Evolutionary conservation across 192 early-diverging fungal genomes (phyloP).

Genomic region (Chytriomyces sp.): DNA sequence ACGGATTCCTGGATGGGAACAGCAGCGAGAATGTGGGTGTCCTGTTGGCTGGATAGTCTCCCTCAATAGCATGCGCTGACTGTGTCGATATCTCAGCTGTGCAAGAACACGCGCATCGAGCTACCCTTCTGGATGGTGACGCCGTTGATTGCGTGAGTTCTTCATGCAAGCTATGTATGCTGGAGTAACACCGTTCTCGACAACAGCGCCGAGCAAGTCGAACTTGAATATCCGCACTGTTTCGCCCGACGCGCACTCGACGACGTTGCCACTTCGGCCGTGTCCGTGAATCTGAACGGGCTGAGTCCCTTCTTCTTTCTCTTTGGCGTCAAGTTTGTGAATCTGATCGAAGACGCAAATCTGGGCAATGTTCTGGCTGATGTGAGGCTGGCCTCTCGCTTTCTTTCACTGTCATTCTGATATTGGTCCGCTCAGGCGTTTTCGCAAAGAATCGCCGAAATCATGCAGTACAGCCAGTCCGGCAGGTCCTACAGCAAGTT

Average conservation of each 20-base stretch:
- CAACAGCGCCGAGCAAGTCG: conserved; percentile 41
- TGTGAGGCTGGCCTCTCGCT: background rate
- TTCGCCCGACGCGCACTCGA: conserved; percentile 45
- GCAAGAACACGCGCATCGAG: conserved; percentile 43
- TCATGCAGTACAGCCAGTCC: conserved; percentile 52
- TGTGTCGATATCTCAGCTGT: conserved; percentile 31
- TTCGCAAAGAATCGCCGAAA: conserved; percentile 37
- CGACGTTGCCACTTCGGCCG: conserved; percentile 48
- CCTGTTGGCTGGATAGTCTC: background rate
- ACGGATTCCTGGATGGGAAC: conserved; percentile 53
- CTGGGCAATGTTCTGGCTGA: conserved; percentile 32
- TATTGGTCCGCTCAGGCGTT: conserved; percentile 34
- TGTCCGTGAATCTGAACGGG: conserved; percentile 44
- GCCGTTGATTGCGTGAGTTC: conserved; percentile 41
- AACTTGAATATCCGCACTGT: conserved; percentile 47
- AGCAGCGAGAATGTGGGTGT: conserved; percentile 31
- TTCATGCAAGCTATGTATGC: background rate
- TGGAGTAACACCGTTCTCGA: background rate
- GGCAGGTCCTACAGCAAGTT: conserved; percentile 44
- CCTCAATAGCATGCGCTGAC: background rate
- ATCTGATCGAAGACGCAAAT: conserved; percentile 40
- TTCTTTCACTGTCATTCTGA: background rate
- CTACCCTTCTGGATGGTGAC: conserved; percentile 54
- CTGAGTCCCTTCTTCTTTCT: conserved; percentile 51
- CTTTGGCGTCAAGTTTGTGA: conserved; percentile 50